phyloP scores from a whole-genome alignment of 805 yeast species.

The Suhomyces kilbournensis region DNA sequence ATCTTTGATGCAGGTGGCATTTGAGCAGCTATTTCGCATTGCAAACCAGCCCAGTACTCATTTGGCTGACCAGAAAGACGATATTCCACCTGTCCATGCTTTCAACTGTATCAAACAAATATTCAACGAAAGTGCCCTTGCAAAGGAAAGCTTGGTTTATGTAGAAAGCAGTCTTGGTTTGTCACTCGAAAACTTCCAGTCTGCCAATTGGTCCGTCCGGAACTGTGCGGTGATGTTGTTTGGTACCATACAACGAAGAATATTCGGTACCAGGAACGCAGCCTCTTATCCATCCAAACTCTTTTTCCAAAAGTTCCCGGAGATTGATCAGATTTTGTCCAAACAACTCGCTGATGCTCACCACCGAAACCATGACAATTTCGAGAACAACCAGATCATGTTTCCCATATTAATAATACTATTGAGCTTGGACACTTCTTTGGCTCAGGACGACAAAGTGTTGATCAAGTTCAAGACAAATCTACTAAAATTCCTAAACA shows the following conservation, averaged over 20 bases:
- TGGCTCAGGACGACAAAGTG: slow-evolving; percentile 44
- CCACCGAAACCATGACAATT: slow-evolving; percentile 4
- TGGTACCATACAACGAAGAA: slow-evolving; percentile 73
- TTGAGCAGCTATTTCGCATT: slow-evolving; percentile 49
- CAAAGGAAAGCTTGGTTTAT: slow-evolving; percentile 48
- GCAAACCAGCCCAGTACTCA: slow-evolving; percentile 50
- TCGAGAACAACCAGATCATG: slow-evolving; percentile 51
- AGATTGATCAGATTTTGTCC: slow-evolving; percentile 50
- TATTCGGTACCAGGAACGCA: slow-evolving; percentile 62
- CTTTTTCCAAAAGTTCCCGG: slow-evolving; percentile 66
- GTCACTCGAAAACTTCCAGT: slow-evolving; percentile 60
- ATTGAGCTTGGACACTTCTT: slow-evolving; percentile 61
- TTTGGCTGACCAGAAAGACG: slow-evolving; percentile 54
- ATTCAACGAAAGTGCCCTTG: slow-evolving; percentile 67
- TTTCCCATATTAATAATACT: slow-evolving; percentile 76
- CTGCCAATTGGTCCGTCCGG: slow-evolving; percentile 78
- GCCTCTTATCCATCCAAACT: slow-evolving; percentile 52
- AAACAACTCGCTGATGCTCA: slow-evolving; percentile 29
- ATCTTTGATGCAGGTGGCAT: slow-evolving; percentile 45
- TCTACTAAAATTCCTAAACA: slow-evolving; percentile 41
- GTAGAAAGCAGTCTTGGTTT: slow-evolving; percentile 58
- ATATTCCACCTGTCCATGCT: slow-evolving; percentile 91
- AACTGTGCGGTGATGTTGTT: slow-evolving; percentile 94
- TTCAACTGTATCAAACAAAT: slow-evolving; percentile 78
- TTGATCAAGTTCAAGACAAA: slow-evolving; percentile 47